A percentile compares a stretch with the other conserved stretches of the same genome.
Conservation (phyloP, 257 asterid genomes). For the Orobanche coerulescens region DNA sequence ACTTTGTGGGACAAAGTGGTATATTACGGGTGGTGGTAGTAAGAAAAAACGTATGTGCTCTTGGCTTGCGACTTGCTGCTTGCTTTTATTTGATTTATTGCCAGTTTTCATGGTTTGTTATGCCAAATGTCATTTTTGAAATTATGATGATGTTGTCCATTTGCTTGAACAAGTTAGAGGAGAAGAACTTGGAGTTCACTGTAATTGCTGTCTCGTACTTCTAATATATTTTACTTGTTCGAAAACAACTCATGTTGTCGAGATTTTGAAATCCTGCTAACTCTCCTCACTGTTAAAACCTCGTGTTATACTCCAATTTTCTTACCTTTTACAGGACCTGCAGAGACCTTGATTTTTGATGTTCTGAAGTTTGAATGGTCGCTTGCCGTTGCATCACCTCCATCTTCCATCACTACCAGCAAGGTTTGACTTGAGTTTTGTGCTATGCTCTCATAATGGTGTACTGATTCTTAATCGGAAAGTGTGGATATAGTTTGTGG, state of each 20-base stretch:
- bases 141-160: slow-evolving; percentile 4
- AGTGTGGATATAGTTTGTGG: neutral
- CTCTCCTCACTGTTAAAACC: too few species aligned
- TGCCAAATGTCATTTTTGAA: neutral
- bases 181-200: slow-evolving; percentile 3
- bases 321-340: slow-evolving; percentile 49
- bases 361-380: slow-evolving; percentile 87
- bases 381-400: slow-evolving; percentile 61
- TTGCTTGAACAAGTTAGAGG: slow-evolving; percentile 8
- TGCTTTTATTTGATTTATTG: slow-evolving; percentile 7
- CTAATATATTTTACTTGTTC: neutral
- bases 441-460: slow-evolving; percentile 14
- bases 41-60: slow-evolving; percentile 63
- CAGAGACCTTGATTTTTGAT: slow-evolving; percentile 78
- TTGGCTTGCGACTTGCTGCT: slow-evolving; percentile 8
- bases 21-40: slow-evolving; percentile 94
- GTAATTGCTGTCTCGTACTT: neutral
- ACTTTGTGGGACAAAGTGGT: slow-evolving; percentile 88
- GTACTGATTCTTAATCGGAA: neutral
- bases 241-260: neutral
- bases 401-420: slow-evolving; percentile 71
- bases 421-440: slow-evolving; percentile 46
- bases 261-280: slow-evolving; percentile 1
- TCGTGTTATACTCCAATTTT: too few species aligned
- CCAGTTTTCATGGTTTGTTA: slow-evolving; percentile 8